These are phyloP conservation scores for Ophiocordyceps sinensis DNA, from an alignment of 2,329 filamentous ascomycete genomes.

Conservation along the genomic window DNA sequence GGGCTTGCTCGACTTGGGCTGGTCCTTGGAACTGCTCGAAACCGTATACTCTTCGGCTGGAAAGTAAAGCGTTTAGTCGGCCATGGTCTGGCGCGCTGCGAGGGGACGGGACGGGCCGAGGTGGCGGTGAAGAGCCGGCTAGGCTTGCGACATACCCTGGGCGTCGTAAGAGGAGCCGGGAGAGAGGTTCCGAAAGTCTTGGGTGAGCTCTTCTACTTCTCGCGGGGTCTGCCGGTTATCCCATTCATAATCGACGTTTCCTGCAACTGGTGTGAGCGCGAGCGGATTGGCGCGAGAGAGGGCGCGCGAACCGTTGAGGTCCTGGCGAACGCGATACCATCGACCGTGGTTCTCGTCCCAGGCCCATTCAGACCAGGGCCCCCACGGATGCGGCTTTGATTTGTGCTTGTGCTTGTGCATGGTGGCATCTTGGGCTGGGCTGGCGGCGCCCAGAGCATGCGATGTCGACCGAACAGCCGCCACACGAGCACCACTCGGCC, in stretches of 20 bases:
- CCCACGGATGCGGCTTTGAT: constrained; percentile 11
- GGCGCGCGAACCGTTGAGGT: constrained; percentile 8
- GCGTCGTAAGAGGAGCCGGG: constrained; percentile 3
- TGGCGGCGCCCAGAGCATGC: constrained; percentile 1
- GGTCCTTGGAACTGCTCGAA: constrained; percentile 1
- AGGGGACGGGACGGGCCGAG: not conserved
- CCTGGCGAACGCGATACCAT: constrained; percentile 13
- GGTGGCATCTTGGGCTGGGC: constrained; percentile 11
- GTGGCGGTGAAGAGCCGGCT: not conserved
- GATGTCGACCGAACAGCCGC: not conserved
- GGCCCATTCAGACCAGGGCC: constrained; percentile 13
- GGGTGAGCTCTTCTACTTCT: constrained; percentile 3
- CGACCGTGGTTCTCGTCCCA: constrained; percentile 7
- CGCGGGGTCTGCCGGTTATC: constrained; percentile 3
- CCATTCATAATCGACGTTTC: constrained; percentile 9
- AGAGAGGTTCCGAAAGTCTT: constrained; percentile 3
- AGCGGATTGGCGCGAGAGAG: no score
- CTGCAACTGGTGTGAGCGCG: constrained; percentile 1
- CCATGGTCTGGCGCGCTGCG: no score
- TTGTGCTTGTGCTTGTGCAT: constrained; percentile 16
- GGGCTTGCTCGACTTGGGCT: constrained; percentile 2
- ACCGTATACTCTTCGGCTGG: constrained; percentile 3
- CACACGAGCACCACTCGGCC: not conserved
- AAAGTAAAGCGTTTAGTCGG: not conserved
- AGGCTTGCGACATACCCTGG: not conserved